These are phyloP conservation scores for Coemansia aciculifera DNA, from an alignment of 192 early-diverging fungal genomes.

Conservation along the genomic window DNA sequence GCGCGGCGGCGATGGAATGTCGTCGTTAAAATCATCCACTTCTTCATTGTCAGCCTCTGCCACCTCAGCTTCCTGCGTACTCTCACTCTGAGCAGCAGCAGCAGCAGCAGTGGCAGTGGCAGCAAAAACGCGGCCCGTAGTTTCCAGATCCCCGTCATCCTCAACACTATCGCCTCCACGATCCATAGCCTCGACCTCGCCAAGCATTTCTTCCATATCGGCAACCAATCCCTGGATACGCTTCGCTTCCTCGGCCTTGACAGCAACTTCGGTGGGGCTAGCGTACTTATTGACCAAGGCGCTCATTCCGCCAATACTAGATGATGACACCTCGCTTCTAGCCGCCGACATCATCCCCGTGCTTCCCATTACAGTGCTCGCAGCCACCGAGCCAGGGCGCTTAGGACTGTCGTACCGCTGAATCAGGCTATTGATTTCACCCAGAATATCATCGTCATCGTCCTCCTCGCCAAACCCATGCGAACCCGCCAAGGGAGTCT, in stretches of 20 bases:
- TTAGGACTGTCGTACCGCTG: conserved; percentile 39
- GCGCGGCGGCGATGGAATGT: conserved; percentile 45
- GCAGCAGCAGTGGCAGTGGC: not conserved
- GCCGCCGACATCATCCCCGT: not conserved
- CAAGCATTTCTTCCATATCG: conserved; percentile 52
- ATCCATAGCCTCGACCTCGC: conserved; percentile 38
- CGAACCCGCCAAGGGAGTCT: not conserved
- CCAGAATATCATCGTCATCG: conserved; percentile 47
- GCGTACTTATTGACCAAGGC: conserved; percentile 44
- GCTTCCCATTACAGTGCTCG: conserved; percentile 3
- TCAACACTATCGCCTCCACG: not conserved
- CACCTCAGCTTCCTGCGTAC: not conserved
- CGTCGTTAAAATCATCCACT: conserved; percentile 34
- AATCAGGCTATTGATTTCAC: conserved; percentile 45
- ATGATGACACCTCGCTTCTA: conserved; percentile 13
- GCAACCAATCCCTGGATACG: conserved; percentile 34
- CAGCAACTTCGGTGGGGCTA: conserved; percentile 16
- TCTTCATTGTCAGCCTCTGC: not conserved
- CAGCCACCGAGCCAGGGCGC: not conserved
- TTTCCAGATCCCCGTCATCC: not conserved
- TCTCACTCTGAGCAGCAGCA: not conserved
- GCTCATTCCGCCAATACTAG: conserved; percentile 28
- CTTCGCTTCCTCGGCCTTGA: not conserved
- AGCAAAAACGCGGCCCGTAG: not conserved
- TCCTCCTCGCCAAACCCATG: conserved; percentile 26